Base-by-base conservation (phyloP, 805 yeast genomes). In the Candida palmyrensis region DNA sequence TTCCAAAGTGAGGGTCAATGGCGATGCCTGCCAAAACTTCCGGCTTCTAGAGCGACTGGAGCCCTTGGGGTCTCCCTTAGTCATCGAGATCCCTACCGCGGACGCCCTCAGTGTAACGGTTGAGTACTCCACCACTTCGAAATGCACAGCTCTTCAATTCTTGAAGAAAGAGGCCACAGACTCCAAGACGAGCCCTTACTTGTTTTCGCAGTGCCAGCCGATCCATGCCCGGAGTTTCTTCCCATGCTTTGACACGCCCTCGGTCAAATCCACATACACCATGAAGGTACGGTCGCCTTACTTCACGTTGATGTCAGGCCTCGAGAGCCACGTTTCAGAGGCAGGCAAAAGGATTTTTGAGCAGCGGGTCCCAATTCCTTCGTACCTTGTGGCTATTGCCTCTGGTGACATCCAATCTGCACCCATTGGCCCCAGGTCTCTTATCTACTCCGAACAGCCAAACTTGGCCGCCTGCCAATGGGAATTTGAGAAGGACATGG, bases 191-290 rank as follows among this genome's bases (percentile, higher is more conserved):
- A 62, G 58, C 14, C 59, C 62, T 1, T 59, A 53, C 42, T 40
- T 58, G 32, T 59, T 59, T 38, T 58, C 62, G 18, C 66, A 59
- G 41, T 57, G 66, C 39, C 57, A 59, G 41, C 51, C 61, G 25
- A 57, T 57, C 31, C 65, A 59, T 35, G 65, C 63, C 18, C 45
- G 65, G 24, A 53, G 58, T 19, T 44, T 59, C 33, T 58, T 56
- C 43, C 65, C 65, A 3, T 55, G 65, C 38, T 59, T 59, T 39
- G 65, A 59, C 36, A 59, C 63, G 3, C 65, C 65, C 4, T 57
- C 53, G 3, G 47, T 54, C 16, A 59, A 59, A 38, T 44, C 57
- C 7, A 46, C 55, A 1, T 59, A 50, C 41, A 40, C 38, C 24
- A 44, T 53, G 40, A 38, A 33, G 20, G 61, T 54, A 14, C 41